These are phyloP conservation scores for Talaromyces adpressus DNA, from an alignment of 495 filamentous ascomycete species.

Conservation along the genomic window DNA sequence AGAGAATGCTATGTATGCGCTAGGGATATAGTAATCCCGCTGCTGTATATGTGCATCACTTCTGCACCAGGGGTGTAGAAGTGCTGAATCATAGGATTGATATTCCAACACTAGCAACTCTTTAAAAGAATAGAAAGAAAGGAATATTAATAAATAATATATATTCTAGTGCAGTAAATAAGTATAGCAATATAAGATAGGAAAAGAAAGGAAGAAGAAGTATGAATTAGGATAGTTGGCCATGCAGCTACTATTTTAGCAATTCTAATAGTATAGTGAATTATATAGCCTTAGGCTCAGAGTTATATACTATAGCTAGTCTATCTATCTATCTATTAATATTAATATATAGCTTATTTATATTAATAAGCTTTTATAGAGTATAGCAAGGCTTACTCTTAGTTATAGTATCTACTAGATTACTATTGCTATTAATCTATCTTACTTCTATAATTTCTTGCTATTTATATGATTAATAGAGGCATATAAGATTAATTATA, in stretches of 20 bases:
- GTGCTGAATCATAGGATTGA: background rate
- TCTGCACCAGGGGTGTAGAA: background rate
- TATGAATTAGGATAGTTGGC: background rate
- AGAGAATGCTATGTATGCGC: background rate
- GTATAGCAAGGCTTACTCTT: constrained; percentile 7
- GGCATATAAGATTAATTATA: background rate
- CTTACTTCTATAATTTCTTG: constrained; percentile 11
- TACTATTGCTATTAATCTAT: constrained; percentile 12
- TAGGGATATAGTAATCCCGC: background rate
- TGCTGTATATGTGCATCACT: background rate
- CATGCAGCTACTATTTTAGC: background rate
- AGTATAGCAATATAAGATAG: background rate
- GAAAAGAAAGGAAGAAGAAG: background rate
- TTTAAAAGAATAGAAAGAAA: background rate
- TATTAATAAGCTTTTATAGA: constrained; percentile 13
- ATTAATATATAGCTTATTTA: no score
- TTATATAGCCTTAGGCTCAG: background rate
- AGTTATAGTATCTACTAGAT: constrained; percentile 12
- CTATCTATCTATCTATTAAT: constrained; percentile 11
- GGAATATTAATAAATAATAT: background rate
- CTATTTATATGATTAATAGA: constrained; percentile 11
- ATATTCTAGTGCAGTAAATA: background rate
- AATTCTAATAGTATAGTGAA: background rate
- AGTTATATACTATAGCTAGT: no score
- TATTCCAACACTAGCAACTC: background rate